Evolutionary conservation across 2,329 filamentous ascomycete genomes (phyloP).

Genomic region (Rhynchosporium secalis): DNA sequence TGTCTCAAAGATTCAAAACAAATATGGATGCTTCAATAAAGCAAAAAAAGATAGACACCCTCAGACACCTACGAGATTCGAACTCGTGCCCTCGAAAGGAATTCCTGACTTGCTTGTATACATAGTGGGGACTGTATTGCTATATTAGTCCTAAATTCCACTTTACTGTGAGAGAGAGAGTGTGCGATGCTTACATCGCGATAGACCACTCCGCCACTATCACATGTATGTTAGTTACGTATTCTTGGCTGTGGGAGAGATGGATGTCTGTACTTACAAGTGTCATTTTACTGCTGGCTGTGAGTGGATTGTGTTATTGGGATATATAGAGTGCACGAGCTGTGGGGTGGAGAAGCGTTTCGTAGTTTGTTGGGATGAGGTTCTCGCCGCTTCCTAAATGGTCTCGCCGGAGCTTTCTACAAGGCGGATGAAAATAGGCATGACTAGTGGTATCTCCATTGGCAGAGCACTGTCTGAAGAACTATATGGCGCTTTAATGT

Average conservation of each 20-base stretch:
- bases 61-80: slow-evolving; percentile 11
- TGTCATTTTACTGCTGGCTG: background rate
- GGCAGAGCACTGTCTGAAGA: no score
- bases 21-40: background rate
- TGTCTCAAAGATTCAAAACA: no score
- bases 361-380: background rate
- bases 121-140: background rate
- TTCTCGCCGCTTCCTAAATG: background rate
- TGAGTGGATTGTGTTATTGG: background rate
- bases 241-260: background rate
- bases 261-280: background rate
- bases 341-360: background rate
- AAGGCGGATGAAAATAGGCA: no score
- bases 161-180: background rate
- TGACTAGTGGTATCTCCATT: no score
- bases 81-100: slow-evolving; percentile 10
- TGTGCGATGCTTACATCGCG: background rate
- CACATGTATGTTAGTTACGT: background rate
- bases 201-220: slow-evolving; percentile 9
- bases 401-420: no score
- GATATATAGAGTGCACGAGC: background rate
- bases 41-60: background rate
- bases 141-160: background rate
- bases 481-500: no score
- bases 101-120: background rate